Evolutionary conservation across 768 basidiomycete species (phyloP).

Genomic region (Tricholoma furcatifolium): DNA sequence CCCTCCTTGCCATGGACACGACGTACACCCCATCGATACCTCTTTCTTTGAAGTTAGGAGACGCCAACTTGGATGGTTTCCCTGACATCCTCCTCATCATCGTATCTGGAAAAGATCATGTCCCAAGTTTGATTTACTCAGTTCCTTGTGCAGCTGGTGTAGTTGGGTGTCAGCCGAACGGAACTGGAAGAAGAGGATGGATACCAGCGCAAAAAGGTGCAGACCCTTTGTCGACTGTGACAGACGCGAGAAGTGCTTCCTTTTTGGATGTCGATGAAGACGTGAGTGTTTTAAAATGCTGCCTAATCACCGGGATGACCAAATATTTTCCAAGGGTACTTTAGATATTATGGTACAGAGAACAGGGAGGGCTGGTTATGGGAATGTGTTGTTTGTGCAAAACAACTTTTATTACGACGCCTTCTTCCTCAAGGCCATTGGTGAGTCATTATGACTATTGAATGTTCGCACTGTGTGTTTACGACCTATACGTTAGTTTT

Average conservation of each 20-base stretch:
- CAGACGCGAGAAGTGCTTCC: constrained; percentile 74
- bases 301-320: background rate
- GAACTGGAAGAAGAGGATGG: constrained; percentile 65
- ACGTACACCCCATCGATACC: constrained; percentile 68
- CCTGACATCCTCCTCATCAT: constrained; percentile 77
- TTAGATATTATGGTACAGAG: constrained; percentile 93
- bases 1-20: constrained; percentile 70
- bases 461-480: background rate
- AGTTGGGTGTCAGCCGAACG: constrained; percentile 53
- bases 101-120: constrained; percentile 41
- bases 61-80: constrained; percentile 92
- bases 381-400: constrained; percentile 78
- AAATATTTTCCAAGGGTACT: constrained; percentile 55
- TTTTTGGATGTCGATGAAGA: constrained; percentile 97
- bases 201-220: constrained; percentile 51
- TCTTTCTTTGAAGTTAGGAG: constrained; percentile 78
- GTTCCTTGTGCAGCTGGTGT: constrained; percentile 55
- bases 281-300: constrained; percentile 44
- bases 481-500: constrained; percentile 53
- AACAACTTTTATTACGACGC: constrained; percentile 99
- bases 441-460: constrained; percentile 40
- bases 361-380: constrained; percentile 60
- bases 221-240: constrained; percentile 59
- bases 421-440: constrained; percentile 96
- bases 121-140: constrained; percentile 63